These are phyloP conservation scores for Fusarium newnesense DNA, from an alignment of 2,329 filamentous ascomycete genomes.

Conservation along the genomic window DNA sequence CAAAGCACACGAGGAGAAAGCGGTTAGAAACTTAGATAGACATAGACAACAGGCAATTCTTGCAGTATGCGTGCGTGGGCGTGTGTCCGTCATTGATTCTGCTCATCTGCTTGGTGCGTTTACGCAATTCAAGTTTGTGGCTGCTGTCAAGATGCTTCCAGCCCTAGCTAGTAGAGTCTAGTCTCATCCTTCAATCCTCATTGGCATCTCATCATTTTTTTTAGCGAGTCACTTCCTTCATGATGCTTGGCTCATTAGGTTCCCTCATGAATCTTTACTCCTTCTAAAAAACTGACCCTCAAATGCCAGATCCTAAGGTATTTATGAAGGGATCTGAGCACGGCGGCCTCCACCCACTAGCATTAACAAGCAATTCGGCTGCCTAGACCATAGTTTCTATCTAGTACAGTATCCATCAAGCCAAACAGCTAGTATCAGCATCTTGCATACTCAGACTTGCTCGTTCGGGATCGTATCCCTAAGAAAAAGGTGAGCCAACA, in stretches of 20 bases:
- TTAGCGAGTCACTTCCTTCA: constrained; percentile 3
- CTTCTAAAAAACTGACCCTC: neutral
- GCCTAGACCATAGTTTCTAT: neutral
- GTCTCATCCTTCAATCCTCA: constrained; percentile 23
- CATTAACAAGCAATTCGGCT: constrained; percentile 9
- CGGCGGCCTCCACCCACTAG: neutral
- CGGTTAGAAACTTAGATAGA: neutral
- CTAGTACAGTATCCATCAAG: neutral
- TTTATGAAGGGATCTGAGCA: neutral
- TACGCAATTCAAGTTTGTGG: constrained; percentile 21
- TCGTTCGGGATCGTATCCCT: neutral
- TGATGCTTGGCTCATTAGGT: neutral
- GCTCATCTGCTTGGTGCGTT: constrained; percentile 16
- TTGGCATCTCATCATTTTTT: neutral
- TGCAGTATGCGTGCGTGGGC: neutral
- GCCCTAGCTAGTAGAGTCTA: constrained; percentile 22
- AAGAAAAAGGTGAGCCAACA: neutral
- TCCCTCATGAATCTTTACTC: neutral
- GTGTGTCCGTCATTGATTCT: neutral
- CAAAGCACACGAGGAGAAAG: neutral
- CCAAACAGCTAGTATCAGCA: constrained; percentile 13
- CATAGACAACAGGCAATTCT: constrained; percentile 16
- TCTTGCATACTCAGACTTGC: neutral
- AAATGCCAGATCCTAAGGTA: constrained; percentile 13
- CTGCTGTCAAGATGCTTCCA: constrained; percentile 25